These are phyloP conservation scores for Coemansia sp. DNA, from an alignment of 192 early-diverging fungal species.

Conservation along the genomic window DNA sequence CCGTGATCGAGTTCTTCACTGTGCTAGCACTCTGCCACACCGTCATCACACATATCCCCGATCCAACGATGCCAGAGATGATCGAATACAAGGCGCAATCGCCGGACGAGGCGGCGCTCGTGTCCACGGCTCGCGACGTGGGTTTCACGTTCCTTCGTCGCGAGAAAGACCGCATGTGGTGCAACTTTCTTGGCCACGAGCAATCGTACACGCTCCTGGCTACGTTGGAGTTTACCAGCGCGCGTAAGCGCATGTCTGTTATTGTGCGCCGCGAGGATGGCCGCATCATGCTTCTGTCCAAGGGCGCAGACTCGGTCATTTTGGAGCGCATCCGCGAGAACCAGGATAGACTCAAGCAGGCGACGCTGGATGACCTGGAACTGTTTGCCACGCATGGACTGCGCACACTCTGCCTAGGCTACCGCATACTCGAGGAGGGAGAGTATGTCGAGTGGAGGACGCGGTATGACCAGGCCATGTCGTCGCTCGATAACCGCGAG, in stretches of 20 bases:
- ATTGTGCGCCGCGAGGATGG: constrained; percentile 75
- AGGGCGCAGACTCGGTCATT: constrained; percentile 95
- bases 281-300: constrained; percentile 76
- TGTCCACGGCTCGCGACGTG: constrained; percentile 77
- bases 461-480: constrained; percentile 69
- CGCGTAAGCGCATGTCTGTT: constrained; percentile 96
- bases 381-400: constrained; percentile 75
- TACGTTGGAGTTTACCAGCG: constrained; percentile 88
- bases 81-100: constrained; percentile 90
- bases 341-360: constrained; percentile 67
- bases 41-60: constrained; percentile 64
- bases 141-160: constrained; percentile 80
- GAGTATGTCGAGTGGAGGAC: constrained; percentile 69
- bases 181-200: constrained; percentile 73
- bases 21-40: constrained; percentile 87
- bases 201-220: constrained; percentile 63
- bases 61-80: constrained; percentile 43
- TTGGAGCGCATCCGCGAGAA: constrained; percentile 70
- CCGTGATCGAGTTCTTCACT: constrained; percentile 76
- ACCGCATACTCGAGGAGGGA: constrained; percentile 64
- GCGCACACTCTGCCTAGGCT: constrained; percentile 85
- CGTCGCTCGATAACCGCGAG: constrained; percentile 76
- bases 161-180: constrained; percentile 59
- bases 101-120: constrained; percentile 93
- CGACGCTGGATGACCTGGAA: constrained; percentile 74